Evolutionary conservation across 108 stramenopile species (phyloP), one percentile per base, ranked within the genome.

Genomic region (Parietichytrium sp.): DNA sequence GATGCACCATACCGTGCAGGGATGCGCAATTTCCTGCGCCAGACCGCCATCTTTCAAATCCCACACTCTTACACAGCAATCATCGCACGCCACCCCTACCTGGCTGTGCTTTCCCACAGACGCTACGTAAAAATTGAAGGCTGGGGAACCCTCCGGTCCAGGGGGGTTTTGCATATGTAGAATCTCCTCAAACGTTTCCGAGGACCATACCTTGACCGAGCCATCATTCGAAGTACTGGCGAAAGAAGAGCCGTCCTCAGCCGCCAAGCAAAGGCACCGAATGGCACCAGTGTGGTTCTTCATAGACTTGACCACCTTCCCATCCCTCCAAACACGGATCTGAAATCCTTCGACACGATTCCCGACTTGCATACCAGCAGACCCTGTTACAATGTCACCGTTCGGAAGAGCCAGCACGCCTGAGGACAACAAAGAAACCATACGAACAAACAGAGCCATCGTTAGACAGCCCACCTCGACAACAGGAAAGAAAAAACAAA

Each of bases 151-250:
- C 42, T 72, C 61, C 15, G 61, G 61, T 13, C 61, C 61, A 33
- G 42, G 33, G 6, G 61, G 61, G 61, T 72, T 72, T 33, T 42
- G 36, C 61, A 72, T 72, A 23, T 33, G 36, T 23, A 42, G 38
- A n/a, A 72, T 33, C 29, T n/a, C 36, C 10, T 33, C 42, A 6
- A 33, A 33, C 10, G 20, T n/a, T 25, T 72, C 61, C 23, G 61
- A 33, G 20, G 61, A 38, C 61, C 61, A 72, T 0, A 72, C 61
- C 15, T 42, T 33, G 6, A 72, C 61, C 8, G 61, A 45, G 13
- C 61, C 61, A 27, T 72, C 61, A 25, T 72, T 72, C 6, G 61
- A 72, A n/a, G 61, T 72, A 25, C 61, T 72, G n/a, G 61, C 61
- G 20, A 72, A 72, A 6, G 61, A 45, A n/a, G 61, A 16, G 42